Evolutionary conservation across 345 rosid genomes (phyloP), one percentile per base, ranked within the genome.

Genomic region (Toxicodendron radicans): DNA sequence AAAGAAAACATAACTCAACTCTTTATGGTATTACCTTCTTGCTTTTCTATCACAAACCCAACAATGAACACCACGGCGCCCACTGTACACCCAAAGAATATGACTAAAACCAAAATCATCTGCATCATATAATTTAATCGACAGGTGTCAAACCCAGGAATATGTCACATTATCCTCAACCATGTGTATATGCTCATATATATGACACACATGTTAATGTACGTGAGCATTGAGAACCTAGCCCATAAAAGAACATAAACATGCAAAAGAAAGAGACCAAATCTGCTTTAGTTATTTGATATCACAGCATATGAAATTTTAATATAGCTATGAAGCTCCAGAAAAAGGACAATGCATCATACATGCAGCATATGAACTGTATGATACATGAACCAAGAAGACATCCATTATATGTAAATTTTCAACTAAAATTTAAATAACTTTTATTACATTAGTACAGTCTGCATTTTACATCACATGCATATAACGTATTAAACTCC

Each of bases 41-140:
- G 98, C 99, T 89, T 87, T 91, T 54, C 86, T 86, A 83, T 95
- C 98, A 83, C 95, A 95, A 82, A 91, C 97, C 99, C 98, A 95
- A 81, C 97, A 95, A 70, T 95, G 98, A 74, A 95, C 98, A 75
- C 99, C 98, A 81, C 96, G 96, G 0, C 99, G 90, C 10, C 99
- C 99, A 65, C 98, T 95, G 69, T 80, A 95, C 68, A 87, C 98
- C 98, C 99, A 95, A 64, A 95, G 97, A 46, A 94, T 86, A 75
- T 94, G 97, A 74, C 75, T 83, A 81, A 94, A 92, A 79, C 98
- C 98, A 87, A 92, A 94, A 78, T 94, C 98, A 83, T 88, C 98
- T 92, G 88, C 90, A 79, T 18, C 53, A 81, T 57, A 33, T 33
- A 4, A 58, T 71, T 7, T 5, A 33, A 33, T 49, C 16, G n/a